phyloP scores from a whole-genome alignment of 768 basidiomycete genomes.

The Tylopilus vinaceipallidus region DNA sequence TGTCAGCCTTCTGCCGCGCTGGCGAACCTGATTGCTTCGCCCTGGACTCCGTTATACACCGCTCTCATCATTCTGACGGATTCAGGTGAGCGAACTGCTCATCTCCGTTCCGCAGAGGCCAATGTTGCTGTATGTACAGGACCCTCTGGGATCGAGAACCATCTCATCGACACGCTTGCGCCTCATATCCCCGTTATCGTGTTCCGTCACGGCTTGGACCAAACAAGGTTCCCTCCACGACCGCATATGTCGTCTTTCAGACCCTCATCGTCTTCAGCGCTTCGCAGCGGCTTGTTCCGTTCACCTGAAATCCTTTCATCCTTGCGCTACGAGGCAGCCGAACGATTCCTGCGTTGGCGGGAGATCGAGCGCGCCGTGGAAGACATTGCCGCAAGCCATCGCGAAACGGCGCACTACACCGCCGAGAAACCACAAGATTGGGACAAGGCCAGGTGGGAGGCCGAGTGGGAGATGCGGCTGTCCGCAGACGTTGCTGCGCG shows the following conservation, averaged over 20 bases:
- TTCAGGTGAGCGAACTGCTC: conserved; percentile 37
- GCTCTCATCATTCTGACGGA: conserved; percentile 55
- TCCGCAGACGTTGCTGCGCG: conserved; percentile 59
- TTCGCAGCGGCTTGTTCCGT: conserved; percentile 61
- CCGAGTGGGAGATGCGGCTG: conserved; percentile 59
- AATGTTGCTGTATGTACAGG: conserved; percentile 17
- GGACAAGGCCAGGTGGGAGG: conserved; percentile 67
- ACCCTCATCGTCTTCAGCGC: conserved; percentile 47
- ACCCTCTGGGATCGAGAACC: conserved; percentile 37
- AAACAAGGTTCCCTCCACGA: conserved; percentile 29
- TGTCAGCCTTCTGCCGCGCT: conserved; percentile 50
- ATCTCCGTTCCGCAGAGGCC: conserved; percentile 3
- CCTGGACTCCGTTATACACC: conserved; percentile 57
- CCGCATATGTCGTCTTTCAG: conserved; percentile 53
- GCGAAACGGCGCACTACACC: conserved; percentile 22
- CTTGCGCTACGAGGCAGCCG: conserved; percentile 62
- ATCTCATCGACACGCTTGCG: conserved; percentile 48
- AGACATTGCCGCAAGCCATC: conserved; percentile 35
- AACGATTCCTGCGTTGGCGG: conserved; percentile 70
- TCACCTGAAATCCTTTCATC: conserved; percentile 57
- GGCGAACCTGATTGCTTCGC: conserved; percentile 54
- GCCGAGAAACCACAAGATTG: conserved; percentile 36
- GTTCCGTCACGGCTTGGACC: conserved; percentile 42
- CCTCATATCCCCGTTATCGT: conserved; percentile 58
- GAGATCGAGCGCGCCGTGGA: conserved; percentile 62